Base-by-base conservation (phyloP, 2,329 filamentous ascomycete genomes). In the Aspergillus ustus region DNA sequence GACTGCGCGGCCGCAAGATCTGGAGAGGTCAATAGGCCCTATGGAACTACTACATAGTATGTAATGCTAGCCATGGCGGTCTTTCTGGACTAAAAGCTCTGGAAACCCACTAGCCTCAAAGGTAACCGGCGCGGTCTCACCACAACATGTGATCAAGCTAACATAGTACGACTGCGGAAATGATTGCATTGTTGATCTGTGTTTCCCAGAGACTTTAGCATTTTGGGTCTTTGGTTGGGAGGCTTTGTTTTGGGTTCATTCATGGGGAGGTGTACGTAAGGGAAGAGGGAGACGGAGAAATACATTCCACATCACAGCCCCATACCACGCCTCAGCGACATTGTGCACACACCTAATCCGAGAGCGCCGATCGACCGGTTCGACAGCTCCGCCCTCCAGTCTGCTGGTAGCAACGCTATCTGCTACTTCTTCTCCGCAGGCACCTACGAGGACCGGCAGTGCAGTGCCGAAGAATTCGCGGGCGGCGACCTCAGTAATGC, bases 371-470 rank as follows among this genome's bases (percentile, higher is more conserved):
- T 90, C 61, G 81, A 86, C 62, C 78, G 87, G 11, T 87, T 89
- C 72, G 78, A 83, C 60, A 85, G 84, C 54, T 73, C 77, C 4
- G 71, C 73, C 5, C 76, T 89, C 15, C 83, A 87, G 46, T 65
- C 67, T 2, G 69, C 80, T 28, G 84, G 83, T 8, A 85, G 85
- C 70, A 87, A 84, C 63, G 85, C 91, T 57, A 88, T 92, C 62
- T 92, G 90, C 79, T 92, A 92, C 76, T 92, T 92, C 76, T 92
- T 92, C 77, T 89, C 86, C 56, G 89, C 88, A 0, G 90, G 90
- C 1, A 88, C 85, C 7, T 91, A 84, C 68, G 90, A 92, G 74
- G 72, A 86, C 54, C 86, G 83, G 78, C 82, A 89, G 2, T 75
- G 81, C 0, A 89, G 92, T 70, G 80, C 82, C 19, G 71, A 69